Conservation (phyloP, 1,139 yeast species). For the Meyerozyma elateridarum region DNA sequence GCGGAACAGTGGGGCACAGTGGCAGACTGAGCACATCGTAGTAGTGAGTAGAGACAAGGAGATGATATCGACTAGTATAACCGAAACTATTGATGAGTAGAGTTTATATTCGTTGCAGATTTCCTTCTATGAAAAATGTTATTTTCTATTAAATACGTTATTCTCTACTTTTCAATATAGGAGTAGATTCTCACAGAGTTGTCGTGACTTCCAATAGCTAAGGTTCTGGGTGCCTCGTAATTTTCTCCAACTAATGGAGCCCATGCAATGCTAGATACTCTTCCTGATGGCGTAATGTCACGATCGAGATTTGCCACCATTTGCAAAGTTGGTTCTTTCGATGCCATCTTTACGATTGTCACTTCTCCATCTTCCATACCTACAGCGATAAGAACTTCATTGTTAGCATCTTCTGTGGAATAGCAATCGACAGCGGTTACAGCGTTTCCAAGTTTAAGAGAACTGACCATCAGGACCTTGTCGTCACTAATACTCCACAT, state of each 20-base stretch:
- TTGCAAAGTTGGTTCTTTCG: constrained; percentile 24
- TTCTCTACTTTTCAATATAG: too few species aligned
- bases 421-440: constrained; percentile 70
- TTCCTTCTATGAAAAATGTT: too few species aligned
- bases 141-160: too few species aligned
- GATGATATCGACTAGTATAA: too few species aligned
- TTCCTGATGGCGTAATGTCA: constrained; percentile 52
- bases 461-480: constrained; percentile 23
- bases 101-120: too few species aligned
- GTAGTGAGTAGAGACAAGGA: too few species aligned
- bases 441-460: constrained; percentile 46
- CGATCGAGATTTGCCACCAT: constrained; percentile 27
- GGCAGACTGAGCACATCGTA: too few species aligned
- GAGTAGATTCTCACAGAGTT: constrained; percentile 60
- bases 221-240: constrained; percentile 20
- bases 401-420: constrained; percentile 16
- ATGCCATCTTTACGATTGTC: constrained; percentile 21
- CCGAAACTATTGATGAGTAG: too few species aligned
- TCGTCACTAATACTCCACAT: constrained; percentile 50
- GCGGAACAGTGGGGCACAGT: too few species aligned
- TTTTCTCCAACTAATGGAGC: constrained; percentile 21
- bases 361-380: constrained; percentile 67
- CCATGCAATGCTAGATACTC: constrained; percentile 59
- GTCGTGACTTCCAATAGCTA: constrained; percentile 72
- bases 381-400: constrained; percentile 44